Base-by-base conservation (phyloP, 179 eudicot species). In the Corrigiola litoralis region DNA sequence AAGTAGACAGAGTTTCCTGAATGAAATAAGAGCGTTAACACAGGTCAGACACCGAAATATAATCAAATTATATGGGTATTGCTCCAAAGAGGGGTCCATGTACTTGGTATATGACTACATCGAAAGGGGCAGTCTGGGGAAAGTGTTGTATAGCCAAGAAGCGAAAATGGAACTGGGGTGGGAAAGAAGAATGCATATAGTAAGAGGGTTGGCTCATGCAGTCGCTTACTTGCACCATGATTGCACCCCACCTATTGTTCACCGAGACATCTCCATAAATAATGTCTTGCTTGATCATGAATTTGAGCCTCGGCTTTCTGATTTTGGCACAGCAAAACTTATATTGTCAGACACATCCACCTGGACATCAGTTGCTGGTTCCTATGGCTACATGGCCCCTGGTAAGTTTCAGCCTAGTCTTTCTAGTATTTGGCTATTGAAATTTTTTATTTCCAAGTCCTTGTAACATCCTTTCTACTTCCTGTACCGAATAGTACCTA, bases 171-270 rank as follows among this genome's bases (percentile, higher is more conserved):
- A n/a, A 13, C 21, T 82, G 53, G 82, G 68, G 64, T 79, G 89
- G 89, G 50, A 7, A 1, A 52, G 63, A 41, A 84, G 73, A 69
- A 63, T 81, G 40, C 77, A 79, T 9, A 74, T 81, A 12, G 55
- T 83, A 8, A 71, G 66, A 37, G 83, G 88, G 28, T 59, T 79
- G 50, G 84, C 88, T 14, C 46, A 79, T 59, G 91, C 82, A 14
- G 72, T 85, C 23, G 72, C 80, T 55, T 84, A 84, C 61, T 65
- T 86, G 80, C 87, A 85, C 76, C 85, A 85, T 73, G 86, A 81
- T 51, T 79, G 86, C 55, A 31, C 72, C 23, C 86, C 86, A 16
- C 75, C 88, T 20, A 76, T 86, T 24, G 81, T 84, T 49, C 92
- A 86, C 46, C 80, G 84, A 18, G 90, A 85, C 75, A 65, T 82